phyloP scores from a whole-genome alignment of 2,329 filamentous ascomycete species.

The Colletotrichum coccodes region DNA sequence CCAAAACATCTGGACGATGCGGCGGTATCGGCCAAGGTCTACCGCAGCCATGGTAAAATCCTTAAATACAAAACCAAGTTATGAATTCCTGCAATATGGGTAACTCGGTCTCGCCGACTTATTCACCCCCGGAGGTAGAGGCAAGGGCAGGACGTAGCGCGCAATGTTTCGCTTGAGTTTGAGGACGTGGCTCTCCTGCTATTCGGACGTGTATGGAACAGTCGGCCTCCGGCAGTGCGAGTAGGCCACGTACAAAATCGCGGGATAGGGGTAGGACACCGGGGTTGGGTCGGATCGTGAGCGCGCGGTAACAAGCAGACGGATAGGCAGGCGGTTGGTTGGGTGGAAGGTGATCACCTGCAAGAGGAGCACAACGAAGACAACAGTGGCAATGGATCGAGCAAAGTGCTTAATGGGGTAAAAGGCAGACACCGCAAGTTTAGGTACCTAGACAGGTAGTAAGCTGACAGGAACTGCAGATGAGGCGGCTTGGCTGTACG shows the following conservation, averaged over 20 bases:
- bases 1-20: constrained; percentile 91
- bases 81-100: not conserved
- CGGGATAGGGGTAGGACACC: not conserved
- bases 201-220: not conserved
- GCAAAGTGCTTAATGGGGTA: not conserved
- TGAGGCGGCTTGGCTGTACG: not conserved
- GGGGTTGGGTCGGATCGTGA: not conserved
- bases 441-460: not conserved
- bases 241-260: not conserved
- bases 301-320: not conserved
- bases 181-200: not conserved
- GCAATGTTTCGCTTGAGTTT: not conserved
- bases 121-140: not conserved
- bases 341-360: not conserved
- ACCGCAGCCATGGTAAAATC: constrained; percentile 62
- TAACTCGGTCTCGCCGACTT: not conserved
- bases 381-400: not conserved
- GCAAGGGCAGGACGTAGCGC: not conserved
- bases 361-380: not conserved
- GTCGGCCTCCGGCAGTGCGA: too few species aligned
- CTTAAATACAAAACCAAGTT: constrained; percentile 17
- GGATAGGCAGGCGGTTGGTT: not conserved
- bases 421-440: not conserved
- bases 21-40: constrained; percentile 80
- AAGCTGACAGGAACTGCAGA: not conserved